Conservation (phyloP, 352 stramenopile genomes). For the Thraustochytrium sp. region DNA sequence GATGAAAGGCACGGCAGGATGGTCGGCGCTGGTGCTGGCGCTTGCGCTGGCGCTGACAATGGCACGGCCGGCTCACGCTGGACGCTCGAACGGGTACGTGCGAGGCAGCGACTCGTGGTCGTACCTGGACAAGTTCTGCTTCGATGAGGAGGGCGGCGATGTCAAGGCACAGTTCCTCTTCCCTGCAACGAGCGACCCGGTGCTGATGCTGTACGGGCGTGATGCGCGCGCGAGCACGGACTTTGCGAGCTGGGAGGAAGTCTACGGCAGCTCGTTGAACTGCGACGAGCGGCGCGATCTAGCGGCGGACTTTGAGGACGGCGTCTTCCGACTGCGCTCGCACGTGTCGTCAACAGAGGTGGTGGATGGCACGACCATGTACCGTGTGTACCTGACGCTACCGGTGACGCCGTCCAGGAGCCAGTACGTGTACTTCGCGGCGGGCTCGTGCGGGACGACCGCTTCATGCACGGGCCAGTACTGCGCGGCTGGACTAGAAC, state of each 20-base stretch:
- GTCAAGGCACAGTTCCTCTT: constrained; percentile 6
- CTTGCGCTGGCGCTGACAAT: too few species aligned
- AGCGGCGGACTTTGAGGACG: neutral
- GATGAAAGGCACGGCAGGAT: too few species aligned
- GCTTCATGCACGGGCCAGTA: neutral
- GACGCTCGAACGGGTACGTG: neutral
- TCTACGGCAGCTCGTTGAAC: neutral
- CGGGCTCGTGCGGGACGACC: neutral
- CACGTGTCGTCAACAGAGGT: neutral
- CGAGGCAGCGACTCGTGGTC: constrained; percentile 1
- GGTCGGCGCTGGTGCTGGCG: too few species aligned
- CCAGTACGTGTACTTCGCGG: constrained; percentile 27
- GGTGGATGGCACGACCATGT: neutral
- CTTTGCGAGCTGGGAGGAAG: neutral
- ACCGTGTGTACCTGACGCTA: neutral
- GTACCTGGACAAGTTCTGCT: constrained; percentile 34
- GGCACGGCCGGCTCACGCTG: neutral
- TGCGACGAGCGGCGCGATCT: neutral
- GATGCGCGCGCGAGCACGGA: neutral
- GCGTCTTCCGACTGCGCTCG: neutral
- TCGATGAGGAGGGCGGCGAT: neutral
- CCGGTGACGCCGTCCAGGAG: neutral
- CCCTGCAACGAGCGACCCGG: neutral
- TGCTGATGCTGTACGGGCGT: constrained; percentile 1
- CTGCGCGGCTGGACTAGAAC: neutral